These are phyloP conservation scores for Boletus sp. DNA, from an alignment of 1,284 basidiomycete species.

Conservation along the genomic window DNA sequence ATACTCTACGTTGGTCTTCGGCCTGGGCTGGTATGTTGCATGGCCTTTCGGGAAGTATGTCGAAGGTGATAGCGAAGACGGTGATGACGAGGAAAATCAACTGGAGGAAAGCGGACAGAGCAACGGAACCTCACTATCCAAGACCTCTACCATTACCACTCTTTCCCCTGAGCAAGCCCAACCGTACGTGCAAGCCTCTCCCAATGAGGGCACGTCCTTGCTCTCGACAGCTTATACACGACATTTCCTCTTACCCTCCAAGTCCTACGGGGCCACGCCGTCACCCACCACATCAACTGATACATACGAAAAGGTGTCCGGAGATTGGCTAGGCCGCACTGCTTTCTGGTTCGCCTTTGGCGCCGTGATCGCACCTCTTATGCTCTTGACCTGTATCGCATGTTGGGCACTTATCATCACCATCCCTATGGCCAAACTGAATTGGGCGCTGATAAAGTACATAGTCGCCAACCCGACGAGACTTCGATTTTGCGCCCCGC, in stretches of 20 bases:
- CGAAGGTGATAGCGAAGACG: conserved; percentile 71
- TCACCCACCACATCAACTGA: conserved; percentile 36
- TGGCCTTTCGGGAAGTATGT: conserved; percentile 99
- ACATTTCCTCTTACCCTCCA: conserved; percentile 42
- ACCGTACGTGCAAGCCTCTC: conserved; percentile 24
- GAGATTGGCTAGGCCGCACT: conserved; percentile 61
- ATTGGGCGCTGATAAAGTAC: conserved; percentile 89
- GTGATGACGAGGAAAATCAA: conserved; percentile 43
- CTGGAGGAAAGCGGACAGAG: conserved; percentile 32
- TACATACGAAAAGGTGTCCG: conserved; percentile 37
- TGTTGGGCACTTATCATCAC: conserved; percentile 95
- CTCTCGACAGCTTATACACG: conserved; percentile 32
- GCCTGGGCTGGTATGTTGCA: conserved; percentile 92
- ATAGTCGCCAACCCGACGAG: conserved; percentile 79
- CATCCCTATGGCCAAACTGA: conserved; percentile 97
- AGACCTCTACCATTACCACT: conserved; percentile 38
- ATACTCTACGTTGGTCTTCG: conserved; percentile 88
- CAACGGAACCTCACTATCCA: conserved; percentile 30
- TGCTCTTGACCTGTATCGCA: conserved; percentile 81
- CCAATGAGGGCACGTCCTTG: conserved; percentile 43
- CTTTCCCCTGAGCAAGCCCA: conserved; percentile 31
- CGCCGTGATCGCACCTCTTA: conserved; percentile 81
- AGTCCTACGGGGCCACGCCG: conserved; percentile 63
- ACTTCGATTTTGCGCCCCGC: conserved; percentile 89
- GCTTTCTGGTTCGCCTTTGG: conserved; percentile 80